Conservation (phyloP, 805 yeast genomes). For the Clavispora phyllophila region DNA sequence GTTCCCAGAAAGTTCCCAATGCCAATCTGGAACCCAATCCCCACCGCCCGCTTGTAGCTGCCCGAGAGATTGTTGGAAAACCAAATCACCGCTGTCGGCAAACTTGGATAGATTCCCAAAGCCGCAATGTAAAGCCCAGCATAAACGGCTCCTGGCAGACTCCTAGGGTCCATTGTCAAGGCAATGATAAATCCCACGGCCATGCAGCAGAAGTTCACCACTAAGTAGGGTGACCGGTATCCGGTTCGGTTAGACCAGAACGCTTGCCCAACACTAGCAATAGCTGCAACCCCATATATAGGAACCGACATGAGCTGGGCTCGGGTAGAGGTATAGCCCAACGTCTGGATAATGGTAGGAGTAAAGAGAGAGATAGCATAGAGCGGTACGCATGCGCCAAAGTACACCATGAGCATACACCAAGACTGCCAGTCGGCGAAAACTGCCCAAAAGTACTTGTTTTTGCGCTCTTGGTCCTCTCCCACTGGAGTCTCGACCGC, state of each 20-base stretch:
- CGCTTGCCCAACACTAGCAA: conserved; percentile 25
- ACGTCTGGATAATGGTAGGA: conserved; percentile 39
- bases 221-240: conserved; percentile 25
- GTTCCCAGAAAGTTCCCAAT: conserved; percentile 36
- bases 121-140: conserved; percentile 28
- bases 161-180: conserved; percentile 19
- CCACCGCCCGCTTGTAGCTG: conserved; percentile 32
- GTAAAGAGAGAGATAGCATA: conserved; percentile 39
- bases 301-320: conserved; percentile 45
- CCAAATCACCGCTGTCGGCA: conserved; percentile 33
- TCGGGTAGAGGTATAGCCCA: conserved; percentile 38
- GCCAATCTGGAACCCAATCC: conserved; percentile 37
- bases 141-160: conserved; percentile 22
- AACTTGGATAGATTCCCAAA: conserved; percentile 24
- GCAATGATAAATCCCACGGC: conserved; percentile 29
- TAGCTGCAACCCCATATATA: conserved; percentile 32
- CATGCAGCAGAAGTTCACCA: conserved; percentile 20
- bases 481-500: too few species aligned
- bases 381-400: conserved; percentile 27
- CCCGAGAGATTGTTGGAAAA: conserved; percentile 33
- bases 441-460: conserved; percentile 15
- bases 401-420: conserved; percentile 20
- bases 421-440: conserved; percentile 27
- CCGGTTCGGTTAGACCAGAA: conserved; percentile 21
- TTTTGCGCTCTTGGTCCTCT: conserved; percentile 9